Percentiles rank a stretch among this genome's conserved stretches.
Conservation (phyloP, 1,139 yeast genomes). For the Pneumocystis jirovecii region DNA sequence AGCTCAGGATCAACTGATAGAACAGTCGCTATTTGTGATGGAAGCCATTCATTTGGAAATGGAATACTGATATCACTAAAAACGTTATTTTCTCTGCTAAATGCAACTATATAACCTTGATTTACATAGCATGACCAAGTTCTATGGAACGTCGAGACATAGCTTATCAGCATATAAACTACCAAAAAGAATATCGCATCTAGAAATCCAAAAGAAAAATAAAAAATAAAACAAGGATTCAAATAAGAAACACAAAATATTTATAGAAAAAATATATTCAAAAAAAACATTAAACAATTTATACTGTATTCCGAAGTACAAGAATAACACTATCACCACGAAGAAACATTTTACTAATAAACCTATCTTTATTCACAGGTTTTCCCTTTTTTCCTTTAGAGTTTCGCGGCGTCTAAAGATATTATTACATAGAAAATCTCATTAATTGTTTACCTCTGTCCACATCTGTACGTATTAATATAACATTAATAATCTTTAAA, state of each 20-base stretch:
- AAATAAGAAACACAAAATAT: not conserved
- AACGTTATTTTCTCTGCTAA: not conserved
- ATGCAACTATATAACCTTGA: not conserved
- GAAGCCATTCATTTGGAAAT: not conserved
- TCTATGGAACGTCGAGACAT: not conserved
- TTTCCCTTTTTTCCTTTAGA: constrained; percentile 58
- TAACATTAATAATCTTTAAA: not conserved
- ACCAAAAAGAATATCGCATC: not conserved
- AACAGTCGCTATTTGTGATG: not conserved
- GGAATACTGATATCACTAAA: not conserved
- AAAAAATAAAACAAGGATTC: not conserved
- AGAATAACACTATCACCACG: constrained; percentile 93
- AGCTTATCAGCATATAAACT: not conserved
- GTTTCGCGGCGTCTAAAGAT: constrained; percentile 60
- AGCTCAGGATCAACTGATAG: not conserved
- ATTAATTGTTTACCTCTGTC: not conserved
- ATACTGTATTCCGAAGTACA: constrained; percentile 37
- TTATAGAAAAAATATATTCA: not conserved
- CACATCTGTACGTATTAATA: constrained; percentile 2
- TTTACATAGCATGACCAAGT: not conserved
- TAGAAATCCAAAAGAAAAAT: not conserved
- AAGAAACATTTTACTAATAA: constrained; percentile 73
- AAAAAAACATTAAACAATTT: not conserved
- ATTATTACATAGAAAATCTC: constrained; percentile 27
- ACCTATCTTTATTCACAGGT: constrained; percentile 63